Percentiles rank a stretch among this genome's conserved stretches.
phyloP scores from a whole-genome alignment of 2,329 filamentous ascomycete genomes.

The Fusarium foetens region DNA sequence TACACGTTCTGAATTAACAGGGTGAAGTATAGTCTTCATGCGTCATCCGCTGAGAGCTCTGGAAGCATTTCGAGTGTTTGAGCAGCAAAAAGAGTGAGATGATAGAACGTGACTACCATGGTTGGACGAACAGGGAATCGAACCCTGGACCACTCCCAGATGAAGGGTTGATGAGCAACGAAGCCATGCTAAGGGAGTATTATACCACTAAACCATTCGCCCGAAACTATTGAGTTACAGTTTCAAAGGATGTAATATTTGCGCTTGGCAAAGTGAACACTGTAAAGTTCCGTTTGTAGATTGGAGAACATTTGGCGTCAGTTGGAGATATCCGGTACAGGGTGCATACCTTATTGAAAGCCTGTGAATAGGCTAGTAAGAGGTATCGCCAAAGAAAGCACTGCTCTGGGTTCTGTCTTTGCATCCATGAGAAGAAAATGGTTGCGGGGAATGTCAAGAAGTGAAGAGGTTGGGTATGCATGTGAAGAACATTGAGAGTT shows the following conservation, averaged over 20 bases:
- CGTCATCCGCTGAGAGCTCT: background rate
- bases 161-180: background rate
- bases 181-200: conserved; percentile 43
- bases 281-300: background rate
- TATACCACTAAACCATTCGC: conserved; percentile 46
- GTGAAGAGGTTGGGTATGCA: conserved; percentile 12
- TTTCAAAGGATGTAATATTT: conserved; percentile 14
- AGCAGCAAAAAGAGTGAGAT: background rate
- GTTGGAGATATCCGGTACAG: background rate
- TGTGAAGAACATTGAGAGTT: conserved; percentile 27
- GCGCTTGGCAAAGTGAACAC: background rate
- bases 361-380: background rate
- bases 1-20: too few relatives aligned
- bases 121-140: conserved; percentile 43
- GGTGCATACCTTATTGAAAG: background rate
- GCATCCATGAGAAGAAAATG: background rate
- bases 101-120: conserved; percentile 27
- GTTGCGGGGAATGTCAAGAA: background rate
- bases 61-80: background rate
- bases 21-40: background rate
- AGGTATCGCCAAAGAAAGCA: background rate
- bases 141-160: conserved; percentile 38
- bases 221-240: conserved; percentile 7
- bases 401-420: background rate
- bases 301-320: background rate